A percentile compares a stretch with the other conserved stretches of the same genome.
These are phyloP conservation scores for Gastrolobium villosum DNA, from an alignment of 306 rosid species.

Conservation along the genomic window DNA sequence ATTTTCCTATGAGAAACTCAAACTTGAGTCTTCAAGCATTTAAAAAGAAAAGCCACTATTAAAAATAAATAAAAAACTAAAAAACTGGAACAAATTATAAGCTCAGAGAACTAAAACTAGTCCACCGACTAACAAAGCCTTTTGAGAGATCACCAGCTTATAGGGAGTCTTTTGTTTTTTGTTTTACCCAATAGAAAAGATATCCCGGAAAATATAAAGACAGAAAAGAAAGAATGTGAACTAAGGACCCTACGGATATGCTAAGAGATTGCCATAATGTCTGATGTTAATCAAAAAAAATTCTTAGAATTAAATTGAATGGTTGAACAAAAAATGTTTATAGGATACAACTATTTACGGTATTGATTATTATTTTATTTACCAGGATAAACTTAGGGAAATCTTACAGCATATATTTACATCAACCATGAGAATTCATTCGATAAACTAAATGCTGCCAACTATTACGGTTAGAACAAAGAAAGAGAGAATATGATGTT, in stretches of 20 bases:
- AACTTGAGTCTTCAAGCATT: not conserved
- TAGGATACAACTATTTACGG: not conserved
- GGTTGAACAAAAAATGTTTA: slow-evolving; percentile 29
- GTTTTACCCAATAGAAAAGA: not conserved
- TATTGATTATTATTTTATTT: not conserved
- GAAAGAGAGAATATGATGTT: slow-evolving; percentile 11
- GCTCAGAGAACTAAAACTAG: not conserved
- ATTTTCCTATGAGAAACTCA: not conserved
- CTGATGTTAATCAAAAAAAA: not conserved
- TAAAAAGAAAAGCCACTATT: not conserved
- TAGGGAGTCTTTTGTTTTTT: not conserved
- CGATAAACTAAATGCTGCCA: slow-evolving; percentile 39
- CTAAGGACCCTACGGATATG: not conserved
- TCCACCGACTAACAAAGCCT: too few relatives aligned
- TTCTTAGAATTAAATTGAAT: not conserved
- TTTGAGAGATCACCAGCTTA: too few relatives aligned
- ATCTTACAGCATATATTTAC: slow-evolving; percentile 28
- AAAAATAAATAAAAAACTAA: not conserved
- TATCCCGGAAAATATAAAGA: slow-evolving; percentile 9
- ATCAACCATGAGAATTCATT: slow-evolving; percentile 31
- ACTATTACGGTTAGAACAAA: slow-evolving; percentile 28
- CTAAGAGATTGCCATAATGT: not conserved
- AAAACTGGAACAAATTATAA: not conserved
- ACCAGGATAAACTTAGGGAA: slow-evolving; percentile 7
- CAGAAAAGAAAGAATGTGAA: too few relatives aligned